Percentiles rank a stretch among this genome's conserved stretches.
Conservation (phyloP, 2,329 filamentous ascomycete genomes). For the Botrytis deweyae region DNA sequence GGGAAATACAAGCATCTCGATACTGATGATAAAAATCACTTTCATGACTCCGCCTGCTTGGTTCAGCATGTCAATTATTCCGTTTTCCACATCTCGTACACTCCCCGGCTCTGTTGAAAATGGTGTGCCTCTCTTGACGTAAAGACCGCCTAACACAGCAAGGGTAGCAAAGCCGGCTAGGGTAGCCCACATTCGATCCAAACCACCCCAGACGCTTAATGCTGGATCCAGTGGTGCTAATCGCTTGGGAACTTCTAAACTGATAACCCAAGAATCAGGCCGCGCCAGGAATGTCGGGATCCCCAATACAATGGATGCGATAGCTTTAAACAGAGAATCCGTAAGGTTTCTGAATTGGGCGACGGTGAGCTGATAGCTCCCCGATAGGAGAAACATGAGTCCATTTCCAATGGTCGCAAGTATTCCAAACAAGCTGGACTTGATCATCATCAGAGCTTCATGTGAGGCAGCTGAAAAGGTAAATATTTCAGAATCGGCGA, state of each 20-base stretch:
- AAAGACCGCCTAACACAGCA: slow-evolving; percentile 71
- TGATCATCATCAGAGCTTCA: slow-evolving; percentile 62
- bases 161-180: slow-evolving; percentile 78
- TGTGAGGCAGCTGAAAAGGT: slow-evolving; percentile 77
- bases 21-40: slow-evolving; percentile 96
- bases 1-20: slow-evolving; percentile 97
- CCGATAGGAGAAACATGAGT: slow-evolving; percentile 48
- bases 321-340: background rate
- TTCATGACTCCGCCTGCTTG: slow-evolving; percentile 98
- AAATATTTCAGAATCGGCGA: slow-evolving; percentile 61
- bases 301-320: slow-evolving; percentile 32
- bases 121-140: slow-evolving; percentile 71
- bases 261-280: slow-evolving; percentile 59
- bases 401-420: slow-evolving; percentile 44
- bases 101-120: slow-evolving; percentile 56
- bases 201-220: slow-evolving; percentile 65
- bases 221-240: slow-evolving; percentile 48
- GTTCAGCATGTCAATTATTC: slow-evolving; percentile 77
- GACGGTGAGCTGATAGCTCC: slow-evolving; percentile 42
- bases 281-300: slow-evolving; percentile 44
- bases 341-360: background rate
- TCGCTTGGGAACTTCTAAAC: slow-evolving; percentile 48
- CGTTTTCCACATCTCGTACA: slow-evolving; percentile 67
- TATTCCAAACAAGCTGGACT: slow-evolving; percentile 49
- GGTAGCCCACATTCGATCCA: slow-evolving; percentile 69